Evolutionary conservation across 495 filamentous ascomycete species (phyloP), one percentile per base, ranked within the genome.

Genomic region (Amphirosellinia nigrospora): DNA sequence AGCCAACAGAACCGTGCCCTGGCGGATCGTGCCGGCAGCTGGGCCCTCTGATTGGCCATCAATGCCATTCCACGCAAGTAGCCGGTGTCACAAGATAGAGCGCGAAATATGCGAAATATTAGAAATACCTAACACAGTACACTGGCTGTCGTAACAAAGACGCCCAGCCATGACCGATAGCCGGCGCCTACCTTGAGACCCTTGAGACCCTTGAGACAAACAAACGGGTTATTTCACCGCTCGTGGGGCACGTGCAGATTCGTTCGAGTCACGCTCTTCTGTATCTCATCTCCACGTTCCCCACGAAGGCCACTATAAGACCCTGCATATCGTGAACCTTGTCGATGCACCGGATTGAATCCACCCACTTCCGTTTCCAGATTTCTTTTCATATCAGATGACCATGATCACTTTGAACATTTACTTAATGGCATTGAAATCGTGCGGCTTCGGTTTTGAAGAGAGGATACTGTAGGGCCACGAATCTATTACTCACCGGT

Each of bases 1-100:
- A 39, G 38, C 64, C 64, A 67, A 67, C 64, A 34, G 64, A 46
- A 67, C 38, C 9, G 36, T 36, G 50, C 52, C 52, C 19, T 59
- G 38, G n/a, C 38, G 26, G 39, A 48, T 52, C 64, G 64, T 67
- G 64, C 46, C 32, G 23, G 64, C 28, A 48, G 52, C 38, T n/a
- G 5, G 50, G 23, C 26, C 64, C 52, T 32, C 38, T 36, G 38
- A 67, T 67, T 67, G 64, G 64, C 26, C 52, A 45, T 21, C n/a
- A 2, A 9, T 21, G 23, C 11, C 50, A 21, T 45, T 59, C 50
- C 9, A 21, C 32, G 48, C 38, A 53, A n/a, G 48, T 66, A 15
- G 4, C 34, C 30, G 36, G 28, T 48, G 26, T 48, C 21, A 45
- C 23, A 53, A 30, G 45, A n/a, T 19, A 28, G 21, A 46, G 53